Base-by-base conservation (phyloP, 2,329 filamentous ascomycete species). In the Aureobasidium sp. region DNA sequence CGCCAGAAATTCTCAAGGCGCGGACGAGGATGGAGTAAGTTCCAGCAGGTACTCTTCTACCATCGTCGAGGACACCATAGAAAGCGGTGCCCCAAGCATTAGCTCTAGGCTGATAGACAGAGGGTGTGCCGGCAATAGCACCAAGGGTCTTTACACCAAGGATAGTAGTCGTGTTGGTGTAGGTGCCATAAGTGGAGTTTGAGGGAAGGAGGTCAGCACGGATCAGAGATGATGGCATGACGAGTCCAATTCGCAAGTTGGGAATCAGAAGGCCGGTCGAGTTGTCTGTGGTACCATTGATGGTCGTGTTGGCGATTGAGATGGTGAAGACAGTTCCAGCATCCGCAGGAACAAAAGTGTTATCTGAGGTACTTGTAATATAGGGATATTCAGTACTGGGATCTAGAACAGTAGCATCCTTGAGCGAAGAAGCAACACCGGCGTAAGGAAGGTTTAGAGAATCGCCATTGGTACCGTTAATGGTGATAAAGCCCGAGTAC, bases 401-500 rank as follows among this genome's bases (percentile, higher is more conserved):
- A 29, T 67, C 68, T 20, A 73, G 71, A 53, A 67, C 50, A 65
- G 70, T 63, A 62, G 64, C 46, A 62, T 63, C 62, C 57, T 66
- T 63, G 62, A 69, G 61, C 60, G 56, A 64, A 52, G 66, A 62
- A 17, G 67, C 70, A n/a, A 71, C 67, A 12, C 72, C 72, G 29
- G 70, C 65, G 63, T 74, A 74, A 6, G 72, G 71, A 9, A 73
- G 64, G 23, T 69, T 70, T 36, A 72, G 66, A 4, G 66, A 68
- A 39, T 68, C 68, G 42, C 64, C 61, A 39, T 67, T 62, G 37
- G 58, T 62, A 59, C 63, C 66, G 23, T 67, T 67, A 34, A 68
- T 57, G n/a, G 68, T 65, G 58, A 73, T 68, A 59, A 71, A 73
- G 13, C 72, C 71, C 59, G 70, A 68, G 64, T 72, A 73, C 36